Base-by-base conservation (phyloP, 2,329 filamentous ascomycete species). In the Diaporthe nobilis region DNA sequence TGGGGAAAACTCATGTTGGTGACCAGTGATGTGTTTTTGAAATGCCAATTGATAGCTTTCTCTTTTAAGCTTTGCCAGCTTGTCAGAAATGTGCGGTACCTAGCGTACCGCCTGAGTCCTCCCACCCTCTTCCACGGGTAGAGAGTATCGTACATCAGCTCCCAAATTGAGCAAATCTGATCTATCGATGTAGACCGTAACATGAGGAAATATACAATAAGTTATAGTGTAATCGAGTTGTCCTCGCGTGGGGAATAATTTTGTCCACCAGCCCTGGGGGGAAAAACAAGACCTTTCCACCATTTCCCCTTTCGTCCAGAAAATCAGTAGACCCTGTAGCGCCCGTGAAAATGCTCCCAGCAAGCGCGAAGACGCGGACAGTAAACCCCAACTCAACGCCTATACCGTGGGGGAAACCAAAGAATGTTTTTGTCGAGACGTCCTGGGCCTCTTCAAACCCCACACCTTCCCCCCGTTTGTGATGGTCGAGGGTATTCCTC, bases 261-360 rank as follows among this genome's bases (percentile, higher is more conserved):
- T 51, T 67, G 12, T 34, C 47, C 47, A 39, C 49, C 49, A 70
- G 22, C 34, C 65, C 15, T 42, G 49, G 44, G 37, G 44, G 42
- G 20, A 8, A 51, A 51, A 51, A 51, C 17, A 70, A 55, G 10
- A 22, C 15, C 34, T 53, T 15, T 12, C 17, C 39, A 47, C 60
- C 39, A 25, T 65, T 5, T 55, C n/a, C 34, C 65, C 22, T 39
- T 22, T 42, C 13, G 15, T 55, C 49, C 65, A 39, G n/a, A 47
- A 70, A 70, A 47, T 31, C 39, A 65, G 22, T 22, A 65, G n/a
- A 39, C 65, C 65, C 9, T 55, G 34, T 55, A 70, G 65, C 65
- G 65, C 65, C 65, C 49, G 17, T 70, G 65, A 70, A 70, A 70
- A 70, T 70, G 65, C 65, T 70, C 65, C 65, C 65, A 70, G 34